A percentile compares a stretch with the other conserved stretches of the same genome.
Evolutionary conservation across 176 grass and related monocot genomes (phyloP).

Genomic region (Bonia amplexicaulis): DNA sequence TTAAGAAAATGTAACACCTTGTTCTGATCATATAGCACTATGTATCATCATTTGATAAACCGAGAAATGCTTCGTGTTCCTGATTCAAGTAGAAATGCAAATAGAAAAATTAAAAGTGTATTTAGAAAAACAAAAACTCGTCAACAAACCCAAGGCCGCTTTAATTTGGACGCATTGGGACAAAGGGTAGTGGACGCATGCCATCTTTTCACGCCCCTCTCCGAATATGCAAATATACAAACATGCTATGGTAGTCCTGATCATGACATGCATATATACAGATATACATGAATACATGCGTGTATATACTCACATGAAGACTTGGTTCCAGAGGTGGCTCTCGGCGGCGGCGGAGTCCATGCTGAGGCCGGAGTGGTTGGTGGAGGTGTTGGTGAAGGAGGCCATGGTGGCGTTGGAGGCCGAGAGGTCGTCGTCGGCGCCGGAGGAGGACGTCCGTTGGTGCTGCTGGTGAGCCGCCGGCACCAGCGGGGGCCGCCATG

Average conservation of each 20-base stretch:
- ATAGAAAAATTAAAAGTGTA: too few species aligned
- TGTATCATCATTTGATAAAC: too few species aligned
- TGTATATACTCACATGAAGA: conserved; percentile 61
- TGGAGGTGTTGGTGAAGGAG: conserved; percentile 51
- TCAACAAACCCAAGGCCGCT: neutral
- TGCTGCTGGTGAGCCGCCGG: neutral
- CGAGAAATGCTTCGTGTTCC: too few species aligned
- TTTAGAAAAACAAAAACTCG: too few species aligned
- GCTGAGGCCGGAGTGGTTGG: conserved; percentile 59
- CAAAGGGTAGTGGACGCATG: conserved; percentile 47
- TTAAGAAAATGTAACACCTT: too few species aligned
- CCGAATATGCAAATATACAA: conserved; percentile 39
- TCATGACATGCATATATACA: neutral
- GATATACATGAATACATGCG: neutral
- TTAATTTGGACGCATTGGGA: conserved; percentile 36
- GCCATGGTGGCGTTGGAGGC: conserved; percentile 47
- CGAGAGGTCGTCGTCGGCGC: conserved; percentile 41
- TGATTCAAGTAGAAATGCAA: too few species aligned
- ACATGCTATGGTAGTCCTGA: neutral
- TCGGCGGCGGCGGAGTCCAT: conserved; percentile 55
- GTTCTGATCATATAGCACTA: too few species aligned
- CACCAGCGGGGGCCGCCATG: conserved; percentile 35
- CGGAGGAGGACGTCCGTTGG: conserved; percentile 15
- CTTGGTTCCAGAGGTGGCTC: conserved; percentile 89
- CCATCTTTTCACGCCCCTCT: conserved; percentile 34